These are phyloP conservation scores for Chlamydomonas eustigma DNA, from an alignment of 139 green algal species.

Conservation along the genomic window DNA sequence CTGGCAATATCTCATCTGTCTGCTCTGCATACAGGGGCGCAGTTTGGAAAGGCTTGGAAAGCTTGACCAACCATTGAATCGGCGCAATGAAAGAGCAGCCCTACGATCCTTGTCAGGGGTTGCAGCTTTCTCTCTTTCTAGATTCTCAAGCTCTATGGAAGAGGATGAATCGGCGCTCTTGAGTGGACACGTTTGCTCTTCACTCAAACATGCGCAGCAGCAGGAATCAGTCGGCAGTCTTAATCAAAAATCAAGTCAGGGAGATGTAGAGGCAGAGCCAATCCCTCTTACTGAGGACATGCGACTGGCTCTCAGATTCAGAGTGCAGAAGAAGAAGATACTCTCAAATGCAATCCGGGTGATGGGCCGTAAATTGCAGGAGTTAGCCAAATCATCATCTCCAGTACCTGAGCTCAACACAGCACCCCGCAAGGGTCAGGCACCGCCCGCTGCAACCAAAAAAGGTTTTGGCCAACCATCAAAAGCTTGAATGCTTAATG, in stretches of 20 bases:
- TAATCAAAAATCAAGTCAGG: too few relatives aligned
- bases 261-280: background rate
- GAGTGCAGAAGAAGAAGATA: slow-evolving; percentile 57
- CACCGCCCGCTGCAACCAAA: background rate
- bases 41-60: slow-evolving; percentile 14
- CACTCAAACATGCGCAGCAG: background rate
- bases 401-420: background rate
- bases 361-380: slow-evolving; percentile 29
- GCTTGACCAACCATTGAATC: slow-evolving; percentile 23
- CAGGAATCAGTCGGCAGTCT: background rate
- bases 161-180: slow-evolving; percentile 46
- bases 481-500: too few relatives aligned
- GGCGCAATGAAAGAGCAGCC: slow-evolving; percentile 32
- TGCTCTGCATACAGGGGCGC: slow-evolving; percentile 16
- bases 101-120: slow-evolving; percentile 54
- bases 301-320: slow-evolving; percentile 54
- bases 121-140: slow-evolving; percentile 42
- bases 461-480: background rate
- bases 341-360: slow-evolving; percentile 37
- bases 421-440: slow-evolving; percentile 3
- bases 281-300: slow-evolving; percentile 34
- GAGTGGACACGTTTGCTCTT: background rate
- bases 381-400: slow-evolving; percentile 6
- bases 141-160: slow-evolving; percentile 52
- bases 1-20: too few relatives aligned